Base-by-base conservation (phyloP, 768 basidiomycete species). In the Auricularia auricula-judae region DNA sequence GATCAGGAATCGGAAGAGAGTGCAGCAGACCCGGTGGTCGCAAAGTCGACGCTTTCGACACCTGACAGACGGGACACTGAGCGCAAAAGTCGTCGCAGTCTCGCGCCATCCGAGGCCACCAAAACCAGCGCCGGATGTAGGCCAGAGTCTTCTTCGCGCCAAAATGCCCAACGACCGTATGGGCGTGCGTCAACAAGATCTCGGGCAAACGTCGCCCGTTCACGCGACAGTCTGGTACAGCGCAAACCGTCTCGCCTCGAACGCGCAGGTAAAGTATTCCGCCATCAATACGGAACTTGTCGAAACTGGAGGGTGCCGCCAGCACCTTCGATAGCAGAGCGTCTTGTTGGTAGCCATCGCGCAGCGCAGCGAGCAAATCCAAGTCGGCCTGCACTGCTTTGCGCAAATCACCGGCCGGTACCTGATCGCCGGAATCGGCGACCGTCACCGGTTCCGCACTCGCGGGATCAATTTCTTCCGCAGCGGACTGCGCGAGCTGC, bases 11-110 rank as follows among this genome's bases (percentile, higher is more conserved):
- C 3, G 51, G 65, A 3, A 65, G 34, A 3, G 66, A 36, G 21
- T 62, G 59, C 4, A 66, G 65, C 23, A 62, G 18, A 2, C 66
- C 65, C 7, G 33, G 4, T 5, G 66, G 66, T 3, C 33, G 21
- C 35, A 65, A 64, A 0, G n/a, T 60, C n/a, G 43, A 34, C 1
- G 29, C 35, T 29, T 70, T 71, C 11, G 33, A 35, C 8, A 59
- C 34, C 21, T 69, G 68, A 43, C 71, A 72, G 4, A 29, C 65
- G 0, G 72, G 66, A 63, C 77, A 78, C 4, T 67, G 63, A 0
- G 51, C 5, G 7, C 76, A 67, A 63, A 74, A 77, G 18, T 67
- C 62, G 2, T 64, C 21, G 35, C 77, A 65, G 65, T 71, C 69
- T 29, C 54, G n/a, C 4, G 34, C 8, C 63, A 72, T 65, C 3